phyloP scores from a whole-genome alignment of 495 filamentous ascomycete genomes.

The Trichocladium uniseriatum region DNA sequence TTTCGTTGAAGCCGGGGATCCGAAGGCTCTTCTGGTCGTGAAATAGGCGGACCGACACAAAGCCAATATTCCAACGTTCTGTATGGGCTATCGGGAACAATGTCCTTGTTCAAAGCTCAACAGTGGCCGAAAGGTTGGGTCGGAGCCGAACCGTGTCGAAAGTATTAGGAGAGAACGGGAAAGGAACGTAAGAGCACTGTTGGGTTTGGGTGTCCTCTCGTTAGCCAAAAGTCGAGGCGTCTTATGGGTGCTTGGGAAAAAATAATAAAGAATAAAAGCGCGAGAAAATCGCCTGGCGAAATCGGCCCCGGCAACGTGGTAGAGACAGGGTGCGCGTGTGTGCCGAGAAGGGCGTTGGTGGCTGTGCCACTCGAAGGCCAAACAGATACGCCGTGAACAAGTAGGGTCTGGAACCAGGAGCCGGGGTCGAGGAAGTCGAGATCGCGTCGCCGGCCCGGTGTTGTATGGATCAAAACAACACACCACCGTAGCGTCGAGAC shows the following conservation, averaged over 20 bases:
- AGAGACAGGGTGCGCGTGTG: too few species aligned
- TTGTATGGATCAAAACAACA: not conserved
- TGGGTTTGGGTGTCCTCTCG: not conserved
- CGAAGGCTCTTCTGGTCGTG: not conserved
- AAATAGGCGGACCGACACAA: not conserved
- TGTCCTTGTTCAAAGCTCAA: not conserved
- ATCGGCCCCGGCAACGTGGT: too few species aligned
- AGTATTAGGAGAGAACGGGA: conserved; percentile 11
- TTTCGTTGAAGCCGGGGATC: not conserved
- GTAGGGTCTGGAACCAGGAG: not conserved
- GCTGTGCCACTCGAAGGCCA: too few species aligned
- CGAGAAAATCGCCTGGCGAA: too few species aligned
- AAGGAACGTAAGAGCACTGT: conserved; percentile 24
- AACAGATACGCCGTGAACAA: too few species aligned
- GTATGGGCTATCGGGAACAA: conserved; percentile 1
- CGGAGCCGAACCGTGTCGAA: too few species aligned
- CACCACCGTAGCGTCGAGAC: not conserved
- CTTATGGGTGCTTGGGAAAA: too few species aligned
- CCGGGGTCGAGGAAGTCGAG: not conserved
- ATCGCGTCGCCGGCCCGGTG: not conserved
- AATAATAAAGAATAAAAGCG: not conserved
- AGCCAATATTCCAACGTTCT: not conserved
- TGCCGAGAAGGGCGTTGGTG: too few species aligned
- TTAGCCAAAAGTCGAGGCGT: not conserved
- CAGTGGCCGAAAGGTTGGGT: too few species aligned